Conservation (phyloP, 2,329 filamentous ascomycete species). For the Leptodontidium sp. region DNA sequence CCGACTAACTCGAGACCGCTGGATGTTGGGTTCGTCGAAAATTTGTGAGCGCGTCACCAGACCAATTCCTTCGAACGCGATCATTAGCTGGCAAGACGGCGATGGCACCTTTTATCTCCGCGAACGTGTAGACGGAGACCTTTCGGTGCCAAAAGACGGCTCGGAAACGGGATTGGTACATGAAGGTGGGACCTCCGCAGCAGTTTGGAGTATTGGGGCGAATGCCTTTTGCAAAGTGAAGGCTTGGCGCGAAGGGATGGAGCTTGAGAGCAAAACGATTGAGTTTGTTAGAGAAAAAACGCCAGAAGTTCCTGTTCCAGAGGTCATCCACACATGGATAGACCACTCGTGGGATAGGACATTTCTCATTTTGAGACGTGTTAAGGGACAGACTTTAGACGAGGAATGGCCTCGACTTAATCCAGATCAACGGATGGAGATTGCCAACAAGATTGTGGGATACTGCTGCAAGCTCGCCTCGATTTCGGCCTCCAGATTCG, state of each 20-base stretch:
- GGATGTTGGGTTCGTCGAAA: conserved; percentile 28
- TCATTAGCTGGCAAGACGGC: conserved; percentile 29
- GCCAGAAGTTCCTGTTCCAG: conserved; percentile 26
- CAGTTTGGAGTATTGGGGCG: conserved; percentile 25
- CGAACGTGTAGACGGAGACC: conserved; percentile 15
- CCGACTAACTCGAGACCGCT: conserved; percentile 22
- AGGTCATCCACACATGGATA: conserved; percentile 29
- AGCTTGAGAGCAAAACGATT: conserved; percentile 28
- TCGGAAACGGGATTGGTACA: conserved; percentile 22
- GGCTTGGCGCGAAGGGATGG: conserved; percentile 26
- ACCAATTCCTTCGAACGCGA: conserved; percentile 8
- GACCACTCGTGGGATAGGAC: conserved; percentile 22
- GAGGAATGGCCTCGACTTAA: conserved; percentile 23
- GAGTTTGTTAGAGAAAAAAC: conserved; percentile 21
- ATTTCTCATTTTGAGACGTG: conserved; percentile 31
- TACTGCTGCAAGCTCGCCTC: conserved; percentile 16
- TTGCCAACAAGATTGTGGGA: conserved; percentile 4
- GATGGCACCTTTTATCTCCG: conserved; percentile 18
- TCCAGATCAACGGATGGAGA: conserved; percentile 1
- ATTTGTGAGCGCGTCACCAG: conserved; percentile 26
- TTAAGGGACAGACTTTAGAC: conserved; percentile 24
- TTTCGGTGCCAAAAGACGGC: conserved; percentile 4
- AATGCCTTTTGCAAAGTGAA: conserved; percentile 32
- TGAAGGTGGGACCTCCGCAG: conserved; percentile 15
- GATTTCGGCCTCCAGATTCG: conserved; percentile 1